phyloP scores from a whole-genome alignment of 169 alveolate species.

The Plasmodium cynomolgi region DNA sequence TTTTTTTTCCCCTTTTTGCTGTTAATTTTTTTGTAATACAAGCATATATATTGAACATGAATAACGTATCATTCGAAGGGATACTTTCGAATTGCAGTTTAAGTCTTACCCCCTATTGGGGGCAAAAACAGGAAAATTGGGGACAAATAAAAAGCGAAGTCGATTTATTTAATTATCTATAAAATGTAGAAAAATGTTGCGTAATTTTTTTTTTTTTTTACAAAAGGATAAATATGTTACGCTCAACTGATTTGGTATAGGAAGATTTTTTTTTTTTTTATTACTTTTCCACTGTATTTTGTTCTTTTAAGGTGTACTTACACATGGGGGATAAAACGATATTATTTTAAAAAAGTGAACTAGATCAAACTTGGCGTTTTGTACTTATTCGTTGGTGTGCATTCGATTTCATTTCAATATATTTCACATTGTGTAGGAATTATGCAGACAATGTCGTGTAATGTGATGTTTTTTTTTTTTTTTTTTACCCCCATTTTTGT shows the following conservation, averaged over 20 bases:
- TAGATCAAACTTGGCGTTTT: neutral
- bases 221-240: neutral
- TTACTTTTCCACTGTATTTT: neutral
- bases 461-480: neutral
- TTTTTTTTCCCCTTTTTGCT: neutral
- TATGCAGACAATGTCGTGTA: neutral
- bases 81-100: neutral
- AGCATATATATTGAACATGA: neutral
- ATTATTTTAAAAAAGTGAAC: neutral
- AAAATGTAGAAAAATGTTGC: neutral
- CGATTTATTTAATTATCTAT: neutral
- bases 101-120: neutral
- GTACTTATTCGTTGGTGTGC: neutral
- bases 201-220: neutral
- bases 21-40: neutral
- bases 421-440: neutral
- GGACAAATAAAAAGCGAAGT: neutral
- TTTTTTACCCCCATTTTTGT: neutral
- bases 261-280: neutral
- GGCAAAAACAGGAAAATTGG: neutral
- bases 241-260: neutral
- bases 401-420: neutral
- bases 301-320: slow-evolving; percentile 27
- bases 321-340: neutral
- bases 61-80: neutral